Evolutionary conservation across 208 protist species (phyloP).

Genomic region (Leishmania guyanensis): DNA sequence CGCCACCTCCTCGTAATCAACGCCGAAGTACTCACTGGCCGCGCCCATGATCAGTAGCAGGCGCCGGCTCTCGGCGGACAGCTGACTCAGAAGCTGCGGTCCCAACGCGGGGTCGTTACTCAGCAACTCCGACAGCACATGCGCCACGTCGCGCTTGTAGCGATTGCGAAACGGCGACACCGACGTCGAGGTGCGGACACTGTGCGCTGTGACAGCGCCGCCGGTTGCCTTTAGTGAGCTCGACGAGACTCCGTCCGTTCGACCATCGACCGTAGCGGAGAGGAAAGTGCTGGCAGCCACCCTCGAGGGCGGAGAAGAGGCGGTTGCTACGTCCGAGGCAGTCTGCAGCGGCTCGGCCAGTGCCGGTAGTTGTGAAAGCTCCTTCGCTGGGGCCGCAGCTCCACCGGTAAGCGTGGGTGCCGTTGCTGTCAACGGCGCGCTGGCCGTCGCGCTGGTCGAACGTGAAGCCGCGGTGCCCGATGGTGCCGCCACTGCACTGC

Average conservation of each 20-base stretch:
- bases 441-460: not conserved
- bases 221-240: not conserved
- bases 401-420: not conserved
- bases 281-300: not conserved
- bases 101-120: slow-evolving; percentile 52
- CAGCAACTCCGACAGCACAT: slow-evolving; percentile 51
- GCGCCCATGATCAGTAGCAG: slow-evolving; percentile 83
- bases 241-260: not conserved
- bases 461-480: not conserved
- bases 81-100: slow-evolving; percentile 41
- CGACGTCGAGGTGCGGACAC: slow-evolving; percentile 15
- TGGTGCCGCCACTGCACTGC: not conserved
- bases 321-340: not conserved
- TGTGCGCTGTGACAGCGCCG: slow-evolving; percentile 3
- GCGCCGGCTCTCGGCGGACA: slow-evolving; percentile 74
- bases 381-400: not conserved
- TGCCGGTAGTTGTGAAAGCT: not conserved
- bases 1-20: slow-evolving; percentile 56
- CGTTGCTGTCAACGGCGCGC: not conserved
- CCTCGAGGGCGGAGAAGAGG: not conserved
- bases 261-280: not conserved
- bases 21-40: slow-evolving; percentile 82
- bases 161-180: slow-evolving; percentile 44
- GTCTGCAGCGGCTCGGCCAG: not conserved
- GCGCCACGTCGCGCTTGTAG: slow-evolving; percentile 57